Percentiles rank a stretch among this genome's conserved stretches.
Conservation (phyloP, 176 grass and related monocot species). For the Chloris gayana region DNA sequence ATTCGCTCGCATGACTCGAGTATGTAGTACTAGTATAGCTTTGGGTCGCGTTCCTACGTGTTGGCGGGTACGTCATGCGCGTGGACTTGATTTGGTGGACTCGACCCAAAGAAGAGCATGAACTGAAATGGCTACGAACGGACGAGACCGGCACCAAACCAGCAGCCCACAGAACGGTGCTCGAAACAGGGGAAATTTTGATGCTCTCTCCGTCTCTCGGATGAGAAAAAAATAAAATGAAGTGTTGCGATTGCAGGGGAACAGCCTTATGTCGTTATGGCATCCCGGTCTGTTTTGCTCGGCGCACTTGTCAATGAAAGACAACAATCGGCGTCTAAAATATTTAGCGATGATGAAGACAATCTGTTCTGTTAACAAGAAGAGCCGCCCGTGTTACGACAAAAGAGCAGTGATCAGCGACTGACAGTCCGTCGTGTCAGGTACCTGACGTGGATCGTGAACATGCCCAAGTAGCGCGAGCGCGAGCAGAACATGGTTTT, state of each 20-base stretch:
- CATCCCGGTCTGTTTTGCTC: background rate
- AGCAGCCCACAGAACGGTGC: conserved; percentile 9
- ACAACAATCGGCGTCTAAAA: background rate
- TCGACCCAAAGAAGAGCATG: background rate
- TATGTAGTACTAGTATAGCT: background rate
- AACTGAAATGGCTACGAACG: background rate
- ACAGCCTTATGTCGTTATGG: too few species aligned
- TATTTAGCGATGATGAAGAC: background rate
- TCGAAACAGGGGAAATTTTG: conserved; percentile 6
- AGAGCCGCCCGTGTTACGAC: background rate
- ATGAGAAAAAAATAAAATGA: too few species aligned
- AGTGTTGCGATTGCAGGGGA: too few species aligned
- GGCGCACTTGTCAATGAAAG: background rate
- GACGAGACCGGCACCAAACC: background rate
- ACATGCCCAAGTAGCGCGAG: background rate
- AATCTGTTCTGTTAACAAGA: background rate
- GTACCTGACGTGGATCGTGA: background rate
- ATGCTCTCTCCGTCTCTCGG: too few species aligned
- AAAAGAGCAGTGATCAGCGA: background rate
- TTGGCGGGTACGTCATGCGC: background rate
- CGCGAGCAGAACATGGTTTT: conserved; percentile 42
- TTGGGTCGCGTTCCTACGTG: background rate
- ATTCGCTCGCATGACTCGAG: too few species aligned
- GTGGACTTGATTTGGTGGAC: background rate
- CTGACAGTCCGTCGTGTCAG: background rate